Percentiles rank a stretch among this genome's conserved stretches.
These are phyloP conservation scores for Gossypium mustelinum DNA, from an alignment of 345 rosid species.

Conservation along the genomic window DNA sequence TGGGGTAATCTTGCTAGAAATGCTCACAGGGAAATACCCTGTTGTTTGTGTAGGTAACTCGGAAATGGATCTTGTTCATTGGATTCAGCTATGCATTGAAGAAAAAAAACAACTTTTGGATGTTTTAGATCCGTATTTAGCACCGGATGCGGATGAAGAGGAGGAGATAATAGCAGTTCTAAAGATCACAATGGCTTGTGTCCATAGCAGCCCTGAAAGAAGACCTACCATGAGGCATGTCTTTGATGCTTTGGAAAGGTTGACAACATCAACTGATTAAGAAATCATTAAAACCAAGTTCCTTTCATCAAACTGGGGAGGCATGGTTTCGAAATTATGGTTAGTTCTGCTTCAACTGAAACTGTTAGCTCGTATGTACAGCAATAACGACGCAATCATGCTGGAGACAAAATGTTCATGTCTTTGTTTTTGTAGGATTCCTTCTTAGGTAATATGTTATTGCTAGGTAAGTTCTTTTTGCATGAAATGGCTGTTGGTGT, in stretches of 20 bases:
- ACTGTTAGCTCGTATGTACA: not conserved
- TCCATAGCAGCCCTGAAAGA: conserved; percentile 64
- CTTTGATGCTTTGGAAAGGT: conserved; percentile 55
- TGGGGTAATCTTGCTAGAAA: conserved; percentile 78
- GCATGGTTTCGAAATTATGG: conserved; percentile 6
- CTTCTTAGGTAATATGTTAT: not conserved
- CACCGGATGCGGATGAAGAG: conserved; percentile 67
- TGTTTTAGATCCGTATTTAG: conserved; percentile 74
- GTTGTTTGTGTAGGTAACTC: conserved; percentile 48
- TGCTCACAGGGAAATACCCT: conserved; percentile 69
- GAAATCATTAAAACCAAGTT: conserved; percentile 1
- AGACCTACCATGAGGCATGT: conserved; percentile 86
- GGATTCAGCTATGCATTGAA: conserved; percentile 86
- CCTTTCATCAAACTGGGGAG: not conserved
- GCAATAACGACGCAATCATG: not conserved
- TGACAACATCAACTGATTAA: conserved; percentile 40
- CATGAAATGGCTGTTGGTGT: conserved; percentile 12
- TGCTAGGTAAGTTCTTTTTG: not conserved
- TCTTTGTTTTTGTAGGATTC: not conserved
- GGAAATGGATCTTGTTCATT: conserved; percentile 72
- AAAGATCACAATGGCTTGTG: conserved; percentile 84
- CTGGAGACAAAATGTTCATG: not conserved
- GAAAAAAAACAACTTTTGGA: conserved; percentile 78
- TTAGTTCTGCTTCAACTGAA: conserved; percentile 1
- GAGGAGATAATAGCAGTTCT: conserved; percentile 80